Conservation (phyloP, 345 rosid genomes). For the Luvunga scandens region DNA sequence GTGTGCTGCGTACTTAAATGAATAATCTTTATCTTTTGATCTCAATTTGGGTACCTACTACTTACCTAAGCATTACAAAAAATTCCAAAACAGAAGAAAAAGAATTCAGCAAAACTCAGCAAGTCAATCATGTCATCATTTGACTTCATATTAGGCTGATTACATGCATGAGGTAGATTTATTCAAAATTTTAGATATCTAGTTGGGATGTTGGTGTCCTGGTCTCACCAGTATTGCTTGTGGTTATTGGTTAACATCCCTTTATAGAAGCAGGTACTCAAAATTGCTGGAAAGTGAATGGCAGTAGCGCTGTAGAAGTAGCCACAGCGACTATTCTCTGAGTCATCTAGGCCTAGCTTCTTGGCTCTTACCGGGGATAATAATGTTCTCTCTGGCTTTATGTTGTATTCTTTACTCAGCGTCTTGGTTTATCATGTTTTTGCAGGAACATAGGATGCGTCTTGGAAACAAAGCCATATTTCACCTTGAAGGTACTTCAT, state of each 20-base stretch:
- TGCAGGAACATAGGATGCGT: conserved; percentile 86
- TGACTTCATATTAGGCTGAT: not conserved
- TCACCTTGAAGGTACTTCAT: conserved; percentile 76
- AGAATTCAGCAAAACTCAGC: not conserved
- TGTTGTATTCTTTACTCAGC: not conserved
- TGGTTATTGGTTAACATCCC: not conserved
- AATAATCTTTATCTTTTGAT: not conserved
- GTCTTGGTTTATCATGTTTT: conserved; percentile 10
- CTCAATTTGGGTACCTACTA: not conserved
- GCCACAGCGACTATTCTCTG: not conserved
- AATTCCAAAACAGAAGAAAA: not conserved
- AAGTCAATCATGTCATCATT: not conserved
- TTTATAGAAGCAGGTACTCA: not conserved
- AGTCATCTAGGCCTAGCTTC: not conserved
- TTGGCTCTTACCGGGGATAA: not conserved
- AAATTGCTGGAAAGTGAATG: not conserved
- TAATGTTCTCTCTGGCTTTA: not conserved
- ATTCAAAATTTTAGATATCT: not conserved
- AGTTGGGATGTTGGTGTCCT: not conserved
- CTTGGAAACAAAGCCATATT: conserved; percentile 91
- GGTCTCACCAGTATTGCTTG: not conserved
- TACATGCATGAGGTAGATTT: not conserved
- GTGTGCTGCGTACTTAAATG: not conserved
- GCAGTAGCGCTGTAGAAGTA: not conserved
- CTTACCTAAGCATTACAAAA: not conserved